Base-by-base conservation (phyloP, 2,329 filamentous ascomycete species). In the Aspergillus unguis region DNA sequence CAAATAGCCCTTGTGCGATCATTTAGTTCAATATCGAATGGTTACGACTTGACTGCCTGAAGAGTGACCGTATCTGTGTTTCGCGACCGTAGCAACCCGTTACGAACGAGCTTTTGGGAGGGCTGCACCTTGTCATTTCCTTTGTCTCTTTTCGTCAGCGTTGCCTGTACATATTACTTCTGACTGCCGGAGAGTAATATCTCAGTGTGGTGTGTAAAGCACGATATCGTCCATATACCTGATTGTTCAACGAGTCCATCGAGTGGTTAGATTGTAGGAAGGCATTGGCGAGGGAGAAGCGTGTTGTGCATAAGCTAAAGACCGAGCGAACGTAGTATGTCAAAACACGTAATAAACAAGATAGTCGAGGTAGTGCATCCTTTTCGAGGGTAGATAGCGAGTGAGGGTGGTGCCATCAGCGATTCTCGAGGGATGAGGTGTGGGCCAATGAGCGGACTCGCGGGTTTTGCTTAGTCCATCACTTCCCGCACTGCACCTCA, bases 1-100 rank as follows among this genome's bases (percentile, higher is more conserved):
- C 56, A 52, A 61, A 64, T 62, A 58, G 64, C 57, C 59, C 57
- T 61, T 69, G 61, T 61, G 65, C 62, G 62, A 17, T 17, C 56
- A 62, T 60, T 64, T 69, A 70, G 64, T 65, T 67, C 64, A 70
- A 70, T 69, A 64, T 65, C 65, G 69, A 62, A 70, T 60, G 59
- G 56, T 69, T 64, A 69, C 64, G 67, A 69, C 62, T 69, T 65
- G 64, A 60, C 52, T 57, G 45, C 58, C 54, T 60, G 55, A 25
- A 53, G 55, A 60, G 52, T 62, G 53, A 61, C 51, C 52, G 47
- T 62, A 57, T 58, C 50, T 32, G 58, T 40, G 54, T 43, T 57
- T 45, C 48, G 53, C 58, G 55, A 59, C 58, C 54, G 54, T 57
- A 56, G 50, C 52, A 56, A 52, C 51, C 52, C 46, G 51, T 47